These are phyloP conservation scores for Sarocladium brachiariae DNA, from an alignment of 2,329 filamentous ascomycete genomes.

Conservation along the genomic window DNA sequence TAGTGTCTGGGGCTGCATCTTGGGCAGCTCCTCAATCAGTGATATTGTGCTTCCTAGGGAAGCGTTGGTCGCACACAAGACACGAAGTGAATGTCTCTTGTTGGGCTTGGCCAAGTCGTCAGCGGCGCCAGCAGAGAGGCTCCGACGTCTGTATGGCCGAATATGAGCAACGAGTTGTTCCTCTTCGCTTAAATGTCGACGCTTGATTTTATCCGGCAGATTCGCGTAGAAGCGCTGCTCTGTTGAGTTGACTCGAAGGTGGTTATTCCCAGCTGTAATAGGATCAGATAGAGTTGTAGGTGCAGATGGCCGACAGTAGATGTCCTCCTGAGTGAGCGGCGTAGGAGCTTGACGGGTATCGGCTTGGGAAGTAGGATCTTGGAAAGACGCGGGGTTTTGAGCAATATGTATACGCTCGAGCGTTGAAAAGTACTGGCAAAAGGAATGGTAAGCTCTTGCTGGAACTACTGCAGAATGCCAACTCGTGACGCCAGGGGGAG, in stretches of 20 bases:
- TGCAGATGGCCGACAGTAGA: constrained; percentile 20
- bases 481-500: constrained; percentile 8
- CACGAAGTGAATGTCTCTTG: constrained; percentile 6
- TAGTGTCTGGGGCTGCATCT: constrained; percentile 18
- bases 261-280: background rate
- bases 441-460: constrained; percentile 1
- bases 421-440: constrained; percentile 61
- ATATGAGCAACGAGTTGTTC: constrained; percentile 55
- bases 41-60: constrained; percentile 2
- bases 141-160: constrained; percentile 22
- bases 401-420: constrained; percentile 63
- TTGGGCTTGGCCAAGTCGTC: constrained; percentile 4
- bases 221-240: constrained; percentile 63
- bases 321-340: constrained; percentile 18
- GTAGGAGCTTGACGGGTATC: background rate
- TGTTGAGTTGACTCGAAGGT: constrained; percentile 35
- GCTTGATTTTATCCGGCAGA: constrained; percentile 66
- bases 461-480: constrained; percentile 9
- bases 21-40: constrained; percentile 16
- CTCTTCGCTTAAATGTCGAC: constrained; percentile 62
- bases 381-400: constrained; percentile 31
- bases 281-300: constrained; percentile 8
- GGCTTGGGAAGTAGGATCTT: constrained; percentile 10
- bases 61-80: constrained; percentile 8
- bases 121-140: constrained; percentile 20